Evolutionary conservation across 1,139 yeast genomes (phyloP).

Genomic region (Saccharomycopsis crataegensis): DNA sequence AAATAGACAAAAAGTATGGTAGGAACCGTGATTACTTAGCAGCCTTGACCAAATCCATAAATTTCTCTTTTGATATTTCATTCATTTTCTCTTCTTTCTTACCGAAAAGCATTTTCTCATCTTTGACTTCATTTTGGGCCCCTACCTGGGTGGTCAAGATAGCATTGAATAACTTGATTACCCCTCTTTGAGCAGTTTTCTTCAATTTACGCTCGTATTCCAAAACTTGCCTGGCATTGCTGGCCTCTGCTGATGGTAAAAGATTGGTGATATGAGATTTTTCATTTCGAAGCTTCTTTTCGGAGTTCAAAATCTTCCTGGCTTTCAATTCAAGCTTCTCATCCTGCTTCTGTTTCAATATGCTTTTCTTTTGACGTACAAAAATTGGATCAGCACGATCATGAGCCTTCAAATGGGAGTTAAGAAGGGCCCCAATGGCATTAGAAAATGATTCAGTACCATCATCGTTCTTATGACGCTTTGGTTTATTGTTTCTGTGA

Average conservation of each 20-base stretch:
- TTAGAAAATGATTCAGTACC: conserved; percentile 70
- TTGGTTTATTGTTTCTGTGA: conserved; percentile 23
- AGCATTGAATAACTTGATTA: conserved; percentile 85
- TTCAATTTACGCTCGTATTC: conserved; percentile 68
- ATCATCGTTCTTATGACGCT: conserved; percentile 48
- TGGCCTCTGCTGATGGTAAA: conserved; percentile 53
- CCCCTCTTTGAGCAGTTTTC: conserved; percentile 91
- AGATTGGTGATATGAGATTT: conserved; percentile 61
- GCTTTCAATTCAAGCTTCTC: conserved; percentile 84
- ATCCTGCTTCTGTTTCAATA: conserved; percentile 66
- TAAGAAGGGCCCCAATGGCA: conserved; percentile 79
- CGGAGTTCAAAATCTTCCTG: conserved; percentile 57
- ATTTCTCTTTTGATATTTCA: conserved; percentile 83
- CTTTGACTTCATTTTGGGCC: conserved; percentile 36
- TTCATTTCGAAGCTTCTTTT: conserved; percentile 62
- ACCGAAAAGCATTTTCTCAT: conserved; percentile 24
- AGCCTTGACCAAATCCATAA: conserved; percentile 79
- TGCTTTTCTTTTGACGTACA: conserved; percentile 63
- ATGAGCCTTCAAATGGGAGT: conserved; percentile 81
- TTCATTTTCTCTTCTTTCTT: conserved; percentile 54
- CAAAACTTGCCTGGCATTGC: conserved; percentile 45
- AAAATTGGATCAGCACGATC: conserved; percentile 85
- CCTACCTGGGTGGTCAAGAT: conserved; percentile 74
- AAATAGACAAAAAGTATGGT: no score
- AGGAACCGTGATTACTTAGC: conserved; percentile 34